A percentile compares a stretch with the other conserved stretches of the same genome.
These are phyloP conservation scores for Puccinia hordei DNA, from an alignment of 1,284 basidiomycete genomes.

Conservation along the genomic window DNA sequence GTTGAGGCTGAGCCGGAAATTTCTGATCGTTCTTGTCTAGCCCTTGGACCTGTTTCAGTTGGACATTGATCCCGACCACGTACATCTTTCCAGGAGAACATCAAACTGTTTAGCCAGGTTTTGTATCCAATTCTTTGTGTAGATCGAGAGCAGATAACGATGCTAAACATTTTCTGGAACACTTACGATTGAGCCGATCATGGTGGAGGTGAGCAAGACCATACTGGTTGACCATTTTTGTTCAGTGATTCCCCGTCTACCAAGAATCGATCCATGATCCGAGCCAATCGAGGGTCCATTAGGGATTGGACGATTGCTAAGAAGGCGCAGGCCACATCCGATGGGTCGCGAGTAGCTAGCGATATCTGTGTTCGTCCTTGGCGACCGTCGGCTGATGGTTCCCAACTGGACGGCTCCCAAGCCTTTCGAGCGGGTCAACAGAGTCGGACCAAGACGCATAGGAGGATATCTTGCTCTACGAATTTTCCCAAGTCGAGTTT, in stretches of 20 bases:
- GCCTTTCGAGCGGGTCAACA: background rate
- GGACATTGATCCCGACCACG: slow-evolving; percentile 41
- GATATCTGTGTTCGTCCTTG: too few relatives aligned
- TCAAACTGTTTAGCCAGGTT: background rate
- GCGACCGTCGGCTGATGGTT: background rate
- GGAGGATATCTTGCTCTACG: too few relatives aligned
- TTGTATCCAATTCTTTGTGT: too few relatives aligned
- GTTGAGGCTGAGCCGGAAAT: background rate
- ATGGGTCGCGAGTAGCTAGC: too few relatives aligned
- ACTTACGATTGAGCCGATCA: slow-evolving; percentile 37
- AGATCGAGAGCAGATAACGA: background rate
- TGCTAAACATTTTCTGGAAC: too few relatives aligned
- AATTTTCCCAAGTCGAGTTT: too few relatives aligned
- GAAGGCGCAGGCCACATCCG: too few relatives aligned
- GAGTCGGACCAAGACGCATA: background rate
- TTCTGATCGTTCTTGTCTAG: background rate
- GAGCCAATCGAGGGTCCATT: too few relatives aligned
- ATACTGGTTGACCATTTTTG: slow-evolving; percentile 46
- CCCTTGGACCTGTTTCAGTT: slow-evolving; percentile 5
- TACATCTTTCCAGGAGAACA: slow-evolving; percentile 22
- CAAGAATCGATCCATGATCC: too few relatives aligned
- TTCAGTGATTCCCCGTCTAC: background rate
- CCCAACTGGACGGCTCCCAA: background rate
- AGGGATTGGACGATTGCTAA: too few relatives aligned
- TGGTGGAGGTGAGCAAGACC: slow-evolving; percentile 39